Percentiles rank a stretch among this genome's conserved stretches.
phyloP scores from a whole-genome alignment of 176 grass and related monocot species.

The Saccharum spontaneum region DNA sequence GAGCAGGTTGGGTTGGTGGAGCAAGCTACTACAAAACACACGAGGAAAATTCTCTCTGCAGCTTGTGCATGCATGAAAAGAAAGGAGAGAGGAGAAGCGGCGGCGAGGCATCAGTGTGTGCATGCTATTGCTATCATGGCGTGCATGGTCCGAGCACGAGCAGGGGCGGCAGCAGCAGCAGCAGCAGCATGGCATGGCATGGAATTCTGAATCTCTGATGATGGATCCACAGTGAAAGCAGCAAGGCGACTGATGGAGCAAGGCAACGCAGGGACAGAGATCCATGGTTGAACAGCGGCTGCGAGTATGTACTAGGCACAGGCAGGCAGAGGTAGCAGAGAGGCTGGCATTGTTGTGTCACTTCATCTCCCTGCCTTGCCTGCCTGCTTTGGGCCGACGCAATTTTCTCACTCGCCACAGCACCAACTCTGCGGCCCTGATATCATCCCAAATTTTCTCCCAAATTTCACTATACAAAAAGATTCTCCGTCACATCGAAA shows the following conservation, averaged over 20 bases:
- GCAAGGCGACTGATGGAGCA: neutral
- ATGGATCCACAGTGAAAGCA: neutral
- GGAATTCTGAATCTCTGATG: slow-evolving; percentile 1
- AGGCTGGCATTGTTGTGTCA: neutral
- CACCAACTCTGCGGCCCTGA: no score
- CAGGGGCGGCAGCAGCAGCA: no score
- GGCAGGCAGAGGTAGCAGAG: neutral
- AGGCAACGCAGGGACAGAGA: neutral
- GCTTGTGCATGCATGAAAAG: slow-evolving; percentile 16
- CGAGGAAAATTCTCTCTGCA: slow-evolving; percentile 19
- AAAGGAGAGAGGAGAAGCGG: neutral
- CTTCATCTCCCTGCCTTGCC: neutral
- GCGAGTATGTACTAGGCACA: neutral
- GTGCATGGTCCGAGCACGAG: neutral
- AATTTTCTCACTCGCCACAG: neutral
- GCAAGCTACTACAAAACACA: slow-evolving; percentile 25
- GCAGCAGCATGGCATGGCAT: neutral
- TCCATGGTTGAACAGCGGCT: neutral
- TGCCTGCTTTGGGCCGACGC: neutral
- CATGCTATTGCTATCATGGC: neutral
- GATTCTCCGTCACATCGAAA: no score
- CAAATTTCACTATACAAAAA: no score
- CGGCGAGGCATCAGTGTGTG: neutral
- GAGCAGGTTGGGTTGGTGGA: neutral
- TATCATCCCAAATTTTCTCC: no score